phyloP scores from a whole-genome alignment of 2,329 filamentous ascomycete genomes.

The Penicillium italicum region DNA sequence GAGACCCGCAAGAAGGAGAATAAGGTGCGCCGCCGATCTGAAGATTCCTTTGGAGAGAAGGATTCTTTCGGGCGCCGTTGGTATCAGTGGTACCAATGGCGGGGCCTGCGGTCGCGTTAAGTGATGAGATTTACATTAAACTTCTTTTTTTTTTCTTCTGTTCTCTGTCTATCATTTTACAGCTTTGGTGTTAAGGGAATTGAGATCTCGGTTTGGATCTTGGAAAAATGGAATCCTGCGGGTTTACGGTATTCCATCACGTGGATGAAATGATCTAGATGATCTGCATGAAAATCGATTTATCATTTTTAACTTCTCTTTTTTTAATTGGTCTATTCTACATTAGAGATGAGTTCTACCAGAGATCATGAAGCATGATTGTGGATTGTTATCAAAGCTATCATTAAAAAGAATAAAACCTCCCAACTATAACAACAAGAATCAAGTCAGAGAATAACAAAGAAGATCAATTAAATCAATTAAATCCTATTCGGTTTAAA shows the following conservation, averaged over 20 bases:
- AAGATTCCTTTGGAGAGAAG: slow-evolving; percentile 28
- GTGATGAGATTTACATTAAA: neutral
- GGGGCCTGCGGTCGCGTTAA: slow-evolving; percentile 24
- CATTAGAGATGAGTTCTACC: neutral
- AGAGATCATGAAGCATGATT: neutral
- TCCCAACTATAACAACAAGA: neutral
- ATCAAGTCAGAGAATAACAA: neutral
- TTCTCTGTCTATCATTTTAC: slow-evolving; percentile 4
- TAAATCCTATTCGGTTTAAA: neutral
- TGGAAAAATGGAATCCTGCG: neutral
- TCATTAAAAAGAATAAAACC: neutral
- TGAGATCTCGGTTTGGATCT: neutral
- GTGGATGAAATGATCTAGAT: neutral
- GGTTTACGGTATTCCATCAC: neutral
- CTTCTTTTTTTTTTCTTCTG: neutral
- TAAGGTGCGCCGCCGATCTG: slow-evolving; percentile 20
- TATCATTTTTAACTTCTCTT: neutral
- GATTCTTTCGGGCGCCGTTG: slow-evolving; percentile 18
- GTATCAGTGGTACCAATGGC: slow-evolving; percentile 34
- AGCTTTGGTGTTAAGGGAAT: slow-evolving; percentile 19
- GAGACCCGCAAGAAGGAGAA: slow-evolving; percentile 27
- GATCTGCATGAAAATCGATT: neutral
- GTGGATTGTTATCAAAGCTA: neutral
- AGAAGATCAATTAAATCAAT: neutral
- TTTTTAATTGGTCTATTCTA: neutral